A percentile compares a stretch with the other conserved stretches of the same genome.
Evolutionary conservation across 2,329 filamentous ascomycete species (phyloP).

Genomic region (Ophiocordyceps robertsii): DNA sequence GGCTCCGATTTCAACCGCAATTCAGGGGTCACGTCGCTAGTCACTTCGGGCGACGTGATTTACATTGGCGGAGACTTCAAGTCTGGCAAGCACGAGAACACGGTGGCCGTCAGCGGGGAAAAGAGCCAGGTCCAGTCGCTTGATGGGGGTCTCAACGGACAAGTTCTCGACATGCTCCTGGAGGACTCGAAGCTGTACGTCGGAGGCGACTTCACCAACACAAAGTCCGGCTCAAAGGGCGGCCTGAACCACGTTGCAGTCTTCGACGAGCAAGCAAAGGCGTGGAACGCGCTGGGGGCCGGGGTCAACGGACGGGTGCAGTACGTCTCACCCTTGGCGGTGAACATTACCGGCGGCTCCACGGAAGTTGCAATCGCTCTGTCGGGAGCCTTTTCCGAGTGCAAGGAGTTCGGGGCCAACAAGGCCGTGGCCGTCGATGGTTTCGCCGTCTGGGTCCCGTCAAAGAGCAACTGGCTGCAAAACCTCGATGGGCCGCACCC

Average conservation of each 20-base stretch:
- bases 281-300: slow-evolving; percentile 69
- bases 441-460: slow-evolving; percentile 87
- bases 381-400: slow-evolving; percentile 64
- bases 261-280: slow-evolving; percentile 54
- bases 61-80: slow-evolving; percentile 82
- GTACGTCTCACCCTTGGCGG: slow-evolving; percentile 58
- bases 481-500: slow-evolving; percentile 56
- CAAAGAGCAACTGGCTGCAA: slow-evolving; percentile 72
- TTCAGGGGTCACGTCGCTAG: slow-evolving; percentile 60
- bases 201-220: slow-evolving; percentile 74
- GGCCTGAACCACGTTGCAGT: slow-evolving; percentile 64
- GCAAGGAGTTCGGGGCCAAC: slow-evolving; percentile 55
- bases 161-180: slow-evolving; percentile 58
- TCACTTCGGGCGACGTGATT: slow-evolving; percentile 46
- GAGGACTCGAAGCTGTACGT: slow-evolving; percentile 60
- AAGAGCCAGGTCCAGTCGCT: slow-evolving; percentile 48
- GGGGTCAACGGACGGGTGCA: slow-evolving; percentile 73
- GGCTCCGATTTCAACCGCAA: slow-evolving; percentile 53
- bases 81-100: slow-evolving; percentile 53
- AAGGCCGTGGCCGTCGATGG: slow-evolving; percentile 50
- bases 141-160: slow-evolving; percentile 65
- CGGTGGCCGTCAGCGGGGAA: slow-evolving; percentile 54
- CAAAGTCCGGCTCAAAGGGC: slow-evolving; percentile 43
- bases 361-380: slow-evolving; percentile 66
- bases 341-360: slow-evolving; percentile 60